These are phyloP conservation scores for Lodderomyces theae DNA, from an alignment of 1,139 yeast species.

Conservation along the genomic window DNA sequence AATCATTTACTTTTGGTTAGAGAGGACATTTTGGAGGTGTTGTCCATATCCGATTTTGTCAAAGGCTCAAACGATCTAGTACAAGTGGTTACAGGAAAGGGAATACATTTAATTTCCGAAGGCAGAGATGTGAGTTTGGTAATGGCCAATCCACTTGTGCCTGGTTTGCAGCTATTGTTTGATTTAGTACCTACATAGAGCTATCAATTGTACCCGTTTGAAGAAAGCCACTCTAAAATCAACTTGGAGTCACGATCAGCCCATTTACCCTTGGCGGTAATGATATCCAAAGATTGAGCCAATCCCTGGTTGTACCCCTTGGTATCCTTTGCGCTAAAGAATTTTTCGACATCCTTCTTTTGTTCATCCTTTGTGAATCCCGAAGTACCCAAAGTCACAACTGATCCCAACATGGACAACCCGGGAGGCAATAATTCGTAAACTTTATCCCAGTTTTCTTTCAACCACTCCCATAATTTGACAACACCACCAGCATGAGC, in stretches of 20 bases:
- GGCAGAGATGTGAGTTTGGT: constrained; percentile 47
- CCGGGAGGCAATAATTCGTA: constrained; percentile 74
- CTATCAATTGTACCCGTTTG: constrained; percentile 39
- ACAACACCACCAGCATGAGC: constrained; percentile 60
- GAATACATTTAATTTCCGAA: constrained; percentile 45
- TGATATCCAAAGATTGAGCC: constrained; percentile 67
- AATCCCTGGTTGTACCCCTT: constrained; percentile 73
- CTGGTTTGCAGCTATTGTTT: constrained; percentile 61
- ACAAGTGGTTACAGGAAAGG: constrained; percentile 75
- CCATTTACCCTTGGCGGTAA: constrained; percentile 65
- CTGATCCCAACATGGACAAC: constrained; percentile 70
- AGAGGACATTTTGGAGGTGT: constrained; percentile 70
- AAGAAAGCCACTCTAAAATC: constrained; percentile 53
- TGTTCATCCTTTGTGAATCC: constrained; percentile 65
- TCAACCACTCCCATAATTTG: constrained; percentile 75
- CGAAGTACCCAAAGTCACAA: constrained; percentile 59
- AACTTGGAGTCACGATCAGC: constrained; percentile 57
- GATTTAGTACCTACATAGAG: constrained; percentile 11
- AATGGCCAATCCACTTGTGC: constrained; percentile 69
- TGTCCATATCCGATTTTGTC: constrained; percentile 54
- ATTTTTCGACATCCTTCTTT: constrained; percentile 53
- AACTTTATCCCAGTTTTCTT: constrained; percentile 69
- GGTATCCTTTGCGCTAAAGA: constrained; percentile 60
- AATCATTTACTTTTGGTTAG: constrained; percentile 64
- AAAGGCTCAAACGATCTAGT: constrained; percentile 52